Conservation (phyloP, 1,284 basidiomycete species). For the Quambalaria eucalypti region DNA sequence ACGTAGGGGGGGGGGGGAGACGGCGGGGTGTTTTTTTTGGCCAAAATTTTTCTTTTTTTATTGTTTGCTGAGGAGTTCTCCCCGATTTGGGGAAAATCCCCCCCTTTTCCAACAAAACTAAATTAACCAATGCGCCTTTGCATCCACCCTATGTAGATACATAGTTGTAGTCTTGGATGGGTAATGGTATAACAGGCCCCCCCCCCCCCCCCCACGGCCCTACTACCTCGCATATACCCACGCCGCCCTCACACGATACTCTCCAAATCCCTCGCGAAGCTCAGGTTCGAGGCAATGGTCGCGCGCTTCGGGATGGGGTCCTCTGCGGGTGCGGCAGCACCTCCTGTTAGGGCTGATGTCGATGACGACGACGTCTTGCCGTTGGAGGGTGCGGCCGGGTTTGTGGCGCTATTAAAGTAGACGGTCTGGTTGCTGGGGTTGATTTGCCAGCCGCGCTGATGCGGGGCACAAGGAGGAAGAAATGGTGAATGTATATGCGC, state of each 20-base stretch:
- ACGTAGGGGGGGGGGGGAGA: too few species aligned
- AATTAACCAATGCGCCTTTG: too few species aligned
- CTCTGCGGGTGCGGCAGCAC: constrained; percentile 3
- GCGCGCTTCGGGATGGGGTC: constrained; percentile 36
- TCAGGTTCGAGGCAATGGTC: constrained; percentile 39
- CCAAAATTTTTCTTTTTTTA: too few species aligned
- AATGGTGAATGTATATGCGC: not conserved
- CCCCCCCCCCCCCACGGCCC: too few species aligned
- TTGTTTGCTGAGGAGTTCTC: too few species aligned
- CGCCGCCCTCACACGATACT: constrained; percentile 33
- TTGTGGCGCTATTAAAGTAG: constrained; percentile 21
- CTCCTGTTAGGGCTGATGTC: constrained; percentile 12
- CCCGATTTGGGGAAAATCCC: too few species aligned
- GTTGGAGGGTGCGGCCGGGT: constrained; percentile 4
- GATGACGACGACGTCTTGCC: not conserved
- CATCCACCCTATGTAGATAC: too few species aligned
- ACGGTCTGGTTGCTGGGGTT: constrained; percentile 46
- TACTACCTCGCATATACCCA: too few species aligned
- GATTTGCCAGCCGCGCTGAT: constrained; percentile 47
- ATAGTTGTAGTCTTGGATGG: too few species aligned
- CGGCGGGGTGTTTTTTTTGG: too few species aligned
- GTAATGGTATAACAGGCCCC: too few species aligned
- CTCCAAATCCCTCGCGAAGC: constrained; percentile 45
- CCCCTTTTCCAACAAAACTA: too few species aligned
- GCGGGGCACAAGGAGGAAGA: not conserved